Evolutionary conservation across 805 yeast genomes (phyloP).

Genomic region (Nakazawaea sp.): DNA sequence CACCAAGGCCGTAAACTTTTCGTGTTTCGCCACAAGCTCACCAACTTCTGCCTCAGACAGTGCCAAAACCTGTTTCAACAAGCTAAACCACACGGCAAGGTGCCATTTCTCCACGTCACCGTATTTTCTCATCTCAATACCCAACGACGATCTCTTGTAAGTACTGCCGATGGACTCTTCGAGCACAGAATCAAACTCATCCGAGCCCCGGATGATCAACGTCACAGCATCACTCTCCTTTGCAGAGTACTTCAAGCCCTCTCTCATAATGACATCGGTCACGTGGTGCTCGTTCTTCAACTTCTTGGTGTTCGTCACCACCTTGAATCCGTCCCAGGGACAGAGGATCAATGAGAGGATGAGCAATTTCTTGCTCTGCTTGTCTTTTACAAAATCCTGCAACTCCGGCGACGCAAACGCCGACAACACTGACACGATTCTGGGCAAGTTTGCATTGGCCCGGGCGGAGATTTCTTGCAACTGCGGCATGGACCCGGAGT

Average conservation of each 20-base stretch:
- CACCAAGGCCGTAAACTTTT: slow-evolving; percentile 27
- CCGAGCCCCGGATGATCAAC: slow-evolving; percentile 30
- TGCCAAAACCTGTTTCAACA: slow-evolving; percentile 16
- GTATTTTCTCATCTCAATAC: slow-evolving; percentile 47
- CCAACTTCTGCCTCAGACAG: slow-evolving; percentile 11
- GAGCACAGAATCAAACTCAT: slow-evolving; percentile 21
- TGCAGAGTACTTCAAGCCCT: slow-evolving; percentile 63
- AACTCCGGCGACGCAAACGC: slow-evolving; percentile 7
- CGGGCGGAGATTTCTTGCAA: slow-evolving; percentile 16
- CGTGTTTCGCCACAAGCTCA: slow-evolving; percentile 16
- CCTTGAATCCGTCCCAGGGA: slow-evolving; percentile 37
- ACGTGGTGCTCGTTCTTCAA: slow-evolving; percentile 27
- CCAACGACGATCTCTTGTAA: slow-evolving; percentile 49
- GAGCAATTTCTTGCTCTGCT: slow-evolving; percentile 21
- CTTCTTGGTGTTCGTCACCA: slow-evolving; percentile 31
- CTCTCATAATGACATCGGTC: slow-evolving; percentile 47
- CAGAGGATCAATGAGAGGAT: slow-evolving; percentile 45
- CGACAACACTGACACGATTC: slow-evolving; percentile 7
- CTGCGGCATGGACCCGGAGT: slow-evolving; percentile 13
- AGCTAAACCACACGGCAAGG: slow-evolving; percentile 30
- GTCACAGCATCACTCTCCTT: slow-evolving; percentile 46
- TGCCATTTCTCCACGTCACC: slow-evolving; percentile 39
- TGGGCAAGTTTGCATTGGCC: slow-evolving; percentile 15
- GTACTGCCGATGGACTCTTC: slow-evolving; percentile 14
- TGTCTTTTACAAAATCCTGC: slow-evolving; percentile 3